These are phyloP conservation scores for Dendrocalamus sinicus DNA, from an alignment of 176 grass and related monocot species.

Conservation along the genomic window DNA sequence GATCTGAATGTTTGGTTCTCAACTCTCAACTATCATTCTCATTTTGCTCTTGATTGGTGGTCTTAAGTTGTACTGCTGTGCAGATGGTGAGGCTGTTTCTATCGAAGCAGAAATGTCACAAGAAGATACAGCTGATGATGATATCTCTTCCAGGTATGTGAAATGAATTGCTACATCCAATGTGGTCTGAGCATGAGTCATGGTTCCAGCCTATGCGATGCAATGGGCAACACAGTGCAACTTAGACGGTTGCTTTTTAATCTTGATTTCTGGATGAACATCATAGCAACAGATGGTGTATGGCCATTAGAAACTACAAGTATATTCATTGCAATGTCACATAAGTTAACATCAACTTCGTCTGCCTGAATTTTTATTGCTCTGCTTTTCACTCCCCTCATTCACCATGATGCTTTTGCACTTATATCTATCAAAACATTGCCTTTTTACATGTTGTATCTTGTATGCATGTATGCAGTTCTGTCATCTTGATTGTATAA, in stretches of 20 bases:
- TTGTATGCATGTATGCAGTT: slow-evolving; percentile 15
- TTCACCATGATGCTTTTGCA: background rate
- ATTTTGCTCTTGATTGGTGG: slow-evolving; percentile 13
- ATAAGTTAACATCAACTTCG: background rate
- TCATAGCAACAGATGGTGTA: slow-evolving; percentile 16
- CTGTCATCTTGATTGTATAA: background rate
- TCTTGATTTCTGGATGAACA: slow-evolving; percentile 8
- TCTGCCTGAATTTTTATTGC: background rate
- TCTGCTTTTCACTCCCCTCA: slow-evolving; percentile 2
- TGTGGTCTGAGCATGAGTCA: background rate
- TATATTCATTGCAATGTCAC: slow-evolving; percentile 13
- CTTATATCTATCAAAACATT: slow-evolving; percentile 9
- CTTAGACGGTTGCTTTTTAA: background rate
- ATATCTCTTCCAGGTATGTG: slow-evolving; percentile 92
- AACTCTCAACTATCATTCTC: slow-evolving; percentile 27
- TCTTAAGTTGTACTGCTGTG: slow-evolving; percentile 44
- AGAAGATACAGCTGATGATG: slow-evolving; percentile 91
- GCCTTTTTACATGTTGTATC: background rate
- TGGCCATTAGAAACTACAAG: slow-evolving; percentile 19
- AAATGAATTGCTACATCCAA: slow-evolving; percentile 12
- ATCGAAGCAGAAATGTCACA: slow-evolving; percentile 81
- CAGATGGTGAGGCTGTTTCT: slow-evolving; percentile 80
- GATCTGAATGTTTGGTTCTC: slow-evolving; percentile 29
- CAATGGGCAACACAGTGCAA: background rate
- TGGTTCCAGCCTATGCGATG: slow-evolving; percentile 22